phyloP scores from a whole-genome alignment of 2,329 filamentous ascomycete species.

The Juglanconis sp. region DNA sequence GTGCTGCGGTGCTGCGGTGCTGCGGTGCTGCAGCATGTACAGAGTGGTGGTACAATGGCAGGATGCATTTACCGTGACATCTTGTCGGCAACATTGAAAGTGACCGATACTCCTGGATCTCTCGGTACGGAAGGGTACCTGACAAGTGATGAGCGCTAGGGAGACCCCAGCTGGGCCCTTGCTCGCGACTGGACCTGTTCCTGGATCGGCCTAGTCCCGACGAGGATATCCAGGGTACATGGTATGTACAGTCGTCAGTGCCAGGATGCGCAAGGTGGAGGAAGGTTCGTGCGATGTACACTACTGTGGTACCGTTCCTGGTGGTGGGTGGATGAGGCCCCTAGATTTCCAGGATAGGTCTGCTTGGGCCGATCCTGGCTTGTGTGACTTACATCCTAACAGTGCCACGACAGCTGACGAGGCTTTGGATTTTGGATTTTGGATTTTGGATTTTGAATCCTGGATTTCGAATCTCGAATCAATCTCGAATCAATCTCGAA shows the following conservation, averaged over 20 bases:
- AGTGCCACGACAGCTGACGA: not conserved
- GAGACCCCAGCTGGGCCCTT: not conserved
- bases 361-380: not conserved
- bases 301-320: too few relatives aligned
- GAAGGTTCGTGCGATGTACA: too few relatives aligned
- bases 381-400: not conserved
- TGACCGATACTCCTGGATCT: not conserved
- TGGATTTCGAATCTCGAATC: too few relatives aligned
- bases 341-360: not conserved
- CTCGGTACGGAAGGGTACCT: not conserved
- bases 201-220: not conserved
- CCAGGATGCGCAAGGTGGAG: not conserved
- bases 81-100: not conserved
- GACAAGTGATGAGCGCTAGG: not conserved
- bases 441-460: too few relatives aligned
- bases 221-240: not conserved
- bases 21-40: not conserved
- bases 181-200: constrained; percentile 1
- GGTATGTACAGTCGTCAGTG: not conserved
- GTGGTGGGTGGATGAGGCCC: not conserved
- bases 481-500: too few relatives aligned
- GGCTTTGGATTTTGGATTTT: too few relatives aligned
- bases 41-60: not conserved
- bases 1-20: too few relatives aligned
- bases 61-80: too few relatives aligned